Percentiles rank a stretch among this genome's conserved stretches.
Evolutionary conservation across 805 yeast genomes (phyloP).

Genomic region (Starmerella floricola): DNA sequence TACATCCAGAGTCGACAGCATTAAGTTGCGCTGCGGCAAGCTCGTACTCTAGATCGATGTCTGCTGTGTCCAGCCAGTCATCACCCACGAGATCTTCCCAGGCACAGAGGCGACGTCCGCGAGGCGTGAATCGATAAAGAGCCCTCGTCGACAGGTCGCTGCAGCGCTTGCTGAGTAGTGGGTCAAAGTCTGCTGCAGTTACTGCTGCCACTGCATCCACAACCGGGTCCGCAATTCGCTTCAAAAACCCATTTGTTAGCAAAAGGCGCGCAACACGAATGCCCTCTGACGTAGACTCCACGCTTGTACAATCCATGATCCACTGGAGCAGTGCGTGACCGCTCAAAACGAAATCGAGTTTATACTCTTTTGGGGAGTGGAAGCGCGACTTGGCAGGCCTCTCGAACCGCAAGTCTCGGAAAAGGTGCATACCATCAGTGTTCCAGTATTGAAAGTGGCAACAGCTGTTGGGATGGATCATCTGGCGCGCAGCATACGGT

Average conservation of each 20-base stretch:
- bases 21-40: background rate
- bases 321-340: slow-evolving; percentile 78
- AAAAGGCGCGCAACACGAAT: slow-evolving; percentile 15
- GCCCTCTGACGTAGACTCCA: slow-evolving; percentile 32
- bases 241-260: slow-evolving; percentile 28
- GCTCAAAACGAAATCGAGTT: slow-evolving; percentile 40
- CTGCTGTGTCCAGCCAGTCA: background rate
- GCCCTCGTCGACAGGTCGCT: slow-evolving; percentile 8
- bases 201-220: background rate
- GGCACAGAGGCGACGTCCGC: slow-evolving; percentile 11
- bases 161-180: background rate
- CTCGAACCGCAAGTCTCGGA: slow-evolving; percentile 33
- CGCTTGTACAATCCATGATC: slow-evolving; percentile 81
- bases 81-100: slow-evolving; percentile 12
- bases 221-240: slow-evolving; percentile 11
- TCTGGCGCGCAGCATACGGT: slow-evolving; percentile 67
- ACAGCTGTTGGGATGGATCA: slow-evolving; percentile 82
- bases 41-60: background rate
- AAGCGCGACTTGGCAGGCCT: slow-evolving; percentile 3
- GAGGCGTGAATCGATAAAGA: slow-evolving; percentile 17
- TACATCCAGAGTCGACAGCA: background rate
- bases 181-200: background rate
- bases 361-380: slow-evolving; percentile 20
- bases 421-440: slow-evolving; percentile 55
- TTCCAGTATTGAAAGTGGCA: slow-evolving; percentile 69